phyloP scores from a whole-genome alignment of 371 early-diverging fungal genomes.

The Coemansia linderi region DNA sequence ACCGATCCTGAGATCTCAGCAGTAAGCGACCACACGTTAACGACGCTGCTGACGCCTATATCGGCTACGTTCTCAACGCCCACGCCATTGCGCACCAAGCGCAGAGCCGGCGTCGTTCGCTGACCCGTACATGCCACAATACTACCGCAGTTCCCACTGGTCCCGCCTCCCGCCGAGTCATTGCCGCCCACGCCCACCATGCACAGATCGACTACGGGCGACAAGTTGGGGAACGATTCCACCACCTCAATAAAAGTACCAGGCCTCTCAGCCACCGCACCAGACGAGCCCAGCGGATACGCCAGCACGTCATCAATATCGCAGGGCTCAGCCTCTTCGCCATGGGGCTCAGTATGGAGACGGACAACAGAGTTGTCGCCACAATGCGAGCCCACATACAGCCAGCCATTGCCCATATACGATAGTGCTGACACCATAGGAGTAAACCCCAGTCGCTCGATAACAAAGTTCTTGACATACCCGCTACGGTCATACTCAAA shows the following conservation, averaged over 20 bases:
- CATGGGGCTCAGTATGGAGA: conserved; percentile 29
- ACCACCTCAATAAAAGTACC: conserved; percentile 57
- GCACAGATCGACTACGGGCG: conserved; percentile 85
- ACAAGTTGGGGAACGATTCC: conserved; percentile 74
- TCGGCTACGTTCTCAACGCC: conserved; percentile 71
- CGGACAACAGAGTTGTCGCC: conserved; percentile 79
- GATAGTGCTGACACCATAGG: conserved; percentile 67
- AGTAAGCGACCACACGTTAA: conserved; percentile 68
- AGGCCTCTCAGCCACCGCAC: not conserved
- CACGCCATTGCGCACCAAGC: conserved; percentile 85
- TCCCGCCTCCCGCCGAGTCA: conserved; percentile 27
- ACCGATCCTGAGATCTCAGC: conserved; percentile 47
- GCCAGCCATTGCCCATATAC: conserved; percentile 66
- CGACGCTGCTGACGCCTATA: conserved; percentile 65
- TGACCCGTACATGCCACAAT: conserved; percentile 88
- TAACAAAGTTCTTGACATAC: conserved; percentile 23
- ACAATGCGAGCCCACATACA: conserved; percentile 80
- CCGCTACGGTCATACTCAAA: conserved; percentile 39
- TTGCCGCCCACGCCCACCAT: conserved; percentile 65
- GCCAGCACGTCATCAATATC: conserved; percentile 8
- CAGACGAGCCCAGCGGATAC: conserved; percentile 14
- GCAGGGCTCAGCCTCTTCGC: not conserved
- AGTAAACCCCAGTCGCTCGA: conserved; percentile 59
- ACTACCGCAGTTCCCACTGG: conserved; percentile 60
- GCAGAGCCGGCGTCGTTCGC: conserved; percentile 71